A percentile compares a stretch with the other conserved stretches of the same genome.
These are phyloP conservation scores for Exophiala calicioides DNA, from an alignment of 2,329 filamentous ascomycete species.

Conservation along the genomic window DNA sequence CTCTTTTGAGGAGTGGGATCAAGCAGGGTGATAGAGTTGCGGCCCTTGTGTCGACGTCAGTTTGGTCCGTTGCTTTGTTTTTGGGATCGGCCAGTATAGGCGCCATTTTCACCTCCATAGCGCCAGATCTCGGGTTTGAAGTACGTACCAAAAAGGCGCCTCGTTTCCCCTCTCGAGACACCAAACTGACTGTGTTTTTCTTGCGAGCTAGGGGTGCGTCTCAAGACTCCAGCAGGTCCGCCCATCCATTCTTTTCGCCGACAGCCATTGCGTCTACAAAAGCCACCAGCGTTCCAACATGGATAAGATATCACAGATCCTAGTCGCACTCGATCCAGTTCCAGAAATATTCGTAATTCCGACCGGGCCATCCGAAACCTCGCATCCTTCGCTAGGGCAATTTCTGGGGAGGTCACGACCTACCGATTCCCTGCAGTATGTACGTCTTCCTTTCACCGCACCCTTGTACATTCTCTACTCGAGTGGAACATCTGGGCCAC, in stretches of 20 bases:
- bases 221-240: constrained; percentile 43
- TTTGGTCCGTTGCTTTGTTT: constrained; percentile 44
- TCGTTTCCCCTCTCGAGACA: background rate
- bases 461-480: constrained; percentile 48
- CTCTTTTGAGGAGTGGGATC: constrained; percentile 40
- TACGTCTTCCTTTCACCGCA: constrained; percentile 41
- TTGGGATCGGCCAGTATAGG: constrained; percentile 44
- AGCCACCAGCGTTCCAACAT: constrained; percentile 1
- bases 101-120: constrained; percentile 47
- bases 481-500: constrained; percentile 44
- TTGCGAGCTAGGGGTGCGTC: constrained; percentile 35
- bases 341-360: background rate
- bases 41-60: constrained; percentile 45
- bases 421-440: constrained; percentile 39
- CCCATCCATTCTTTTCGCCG: constrained; percentile 43
- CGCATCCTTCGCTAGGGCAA: background rate
- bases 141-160: too few species aligned
- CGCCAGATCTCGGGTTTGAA: constrained; percentile 42
- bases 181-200: background rate
- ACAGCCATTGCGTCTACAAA: constrained; percentile 35
- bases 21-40: constrained; percentile 43
- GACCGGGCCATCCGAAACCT: background rate
- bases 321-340: background rate
- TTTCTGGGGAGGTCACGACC: constrained; percentile 36
- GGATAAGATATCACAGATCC: background rate